These are phyloP conservation scores for Pseudodiploospora longispora DNA, from an alignment of 2,329 filamentous ascomycete genomes.

Conservation along the genomic window DNA sequence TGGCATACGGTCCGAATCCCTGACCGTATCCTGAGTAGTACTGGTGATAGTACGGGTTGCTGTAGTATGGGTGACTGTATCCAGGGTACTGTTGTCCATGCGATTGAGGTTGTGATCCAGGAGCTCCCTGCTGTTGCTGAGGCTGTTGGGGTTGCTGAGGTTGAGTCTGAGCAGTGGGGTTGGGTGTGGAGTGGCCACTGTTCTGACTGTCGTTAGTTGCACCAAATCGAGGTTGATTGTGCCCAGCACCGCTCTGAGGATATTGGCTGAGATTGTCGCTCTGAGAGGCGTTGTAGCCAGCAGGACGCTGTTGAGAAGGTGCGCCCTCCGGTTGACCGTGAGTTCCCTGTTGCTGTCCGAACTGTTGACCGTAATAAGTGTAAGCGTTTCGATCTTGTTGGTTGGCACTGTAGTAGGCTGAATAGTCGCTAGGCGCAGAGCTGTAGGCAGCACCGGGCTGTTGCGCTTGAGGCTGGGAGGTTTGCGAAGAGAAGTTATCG, in stretches of 20 bases:
- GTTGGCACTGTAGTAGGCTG: constrained; percentile 77
- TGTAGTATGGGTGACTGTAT: constrained; percentile 51
- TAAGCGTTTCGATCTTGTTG: constrained; percentile 65
- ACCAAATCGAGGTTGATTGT: constrained; percentile 52
- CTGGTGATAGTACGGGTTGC: constrained; percentile 54
- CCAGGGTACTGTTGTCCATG: constrained; percentile 44
- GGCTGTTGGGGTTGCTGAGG: constrained; percentile 36
- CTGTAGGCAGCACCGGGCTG: constrained; percentile 60
- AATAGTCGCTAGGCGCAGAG: constrained; percentile 71
- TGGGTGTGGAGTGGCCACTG: constrained; percentile 86
- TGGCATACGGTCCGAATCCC: constrained; percentile 46
- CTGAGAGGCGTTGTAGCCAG: constrained; percentile 63
- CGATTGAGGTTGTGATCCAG: constrained; percentile 36
- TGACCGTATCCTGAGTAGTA: constrained; percentile 51
- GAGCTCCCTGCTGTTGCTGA: constrained; percentile 36
- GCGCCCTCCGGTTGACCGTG: constrained; percentile 68
- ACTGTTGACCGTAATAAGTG: constrained; percentile 66
- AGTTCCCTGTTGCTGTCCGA: constrained; percentile 45
- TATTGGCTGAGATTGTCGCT: constrained; percentile 60
- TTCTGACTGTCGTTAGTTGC: constrained; percentile 62
- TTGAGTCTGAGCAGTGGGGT: constrained; percentile 57
- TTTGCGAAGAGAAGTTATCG: constrained; percentile 52
- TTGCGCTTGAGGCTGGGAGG: constrained; percentile 49
- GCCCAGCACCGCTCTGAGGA: constrained; percentile 57
- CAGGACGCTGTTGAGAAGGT: constrained; percentile 63